Evolutionary conservation across 352 stramenopile genomes (phyloP).

Genomic region (Peronospora destructor): DNA sequence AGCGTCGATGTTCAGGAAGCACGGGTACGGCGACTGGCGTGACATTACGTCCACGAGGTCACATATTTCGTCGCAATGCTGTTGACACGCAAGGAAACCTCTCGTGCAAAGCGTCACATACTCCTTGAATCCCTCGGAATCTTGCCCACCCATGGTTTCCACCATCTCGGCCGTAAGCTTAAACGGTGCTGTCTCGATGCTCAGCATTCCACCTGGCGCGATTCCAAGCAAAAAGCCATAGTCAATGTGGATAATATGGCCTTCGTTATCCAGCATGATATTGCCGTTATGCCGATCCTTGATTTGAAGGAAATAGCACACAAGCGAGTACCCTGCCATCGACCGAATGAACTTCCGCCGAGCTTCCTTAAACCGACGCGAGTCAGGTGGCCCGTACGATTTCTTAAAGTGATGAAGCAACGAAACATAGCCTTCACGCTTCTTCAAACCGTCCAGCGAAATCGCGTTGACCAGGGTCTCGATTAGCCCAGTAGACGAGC

Average conservation of each 20-base stretch:
- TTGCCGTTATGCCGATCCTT: slow-evolving; percentile 99
- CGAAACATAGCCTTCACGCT: slow-evolving; percentile 91
- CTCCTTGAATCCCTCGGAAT: slow-evolving; percentile 90
- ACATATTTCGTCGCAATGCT: slow-evolving; percentile 92
- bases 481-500: slow-evolving; percentile 93
- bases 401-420: slow-evolving; percentile 94
- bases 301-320: slow-evolving; percentile 97
- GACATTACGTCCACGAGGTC: slow-evolving; percentile 97
- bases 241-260: slow-evolving; percentile 99
- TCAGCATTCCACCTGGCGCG: slow-evolving; percentile 96
- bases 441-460: slow-evolving; percentile 97
- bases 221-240: slow-evolving; percentile 99
- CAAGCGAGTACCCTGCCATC: slow-evolving; percentile 96
- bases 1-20: slow-evolving; percentile 86
- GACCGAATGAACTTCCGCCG: slow-evolving; percentile 95
- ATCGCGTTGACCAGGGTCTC: slow-evolving; percentile 96
- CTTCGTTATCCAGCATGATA: slow-evolving; percentile 98
- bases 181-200: slow-evolving; percentile 98
- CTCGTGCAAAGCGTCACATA: slow-evolving; percentile 96
- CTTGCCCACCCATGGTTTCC: slow-evolving; percentile 92
- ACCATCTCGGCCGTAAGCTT: slow-evolving; percentile 99
- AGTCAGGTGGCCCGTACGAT: slow-evolving; percentile 88
- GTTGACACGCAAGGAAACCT: slow-evolving; percentile 95
- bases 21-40: slow-evolving; percentile 93
- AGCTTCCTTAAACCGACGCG: slow-evolving; percentile 85